Evolutionary conservation across 139 green algal species (phyloP), one percentile per base, ranked within the genome.

Genomic region (Chlamydomonas urium): DNA sequence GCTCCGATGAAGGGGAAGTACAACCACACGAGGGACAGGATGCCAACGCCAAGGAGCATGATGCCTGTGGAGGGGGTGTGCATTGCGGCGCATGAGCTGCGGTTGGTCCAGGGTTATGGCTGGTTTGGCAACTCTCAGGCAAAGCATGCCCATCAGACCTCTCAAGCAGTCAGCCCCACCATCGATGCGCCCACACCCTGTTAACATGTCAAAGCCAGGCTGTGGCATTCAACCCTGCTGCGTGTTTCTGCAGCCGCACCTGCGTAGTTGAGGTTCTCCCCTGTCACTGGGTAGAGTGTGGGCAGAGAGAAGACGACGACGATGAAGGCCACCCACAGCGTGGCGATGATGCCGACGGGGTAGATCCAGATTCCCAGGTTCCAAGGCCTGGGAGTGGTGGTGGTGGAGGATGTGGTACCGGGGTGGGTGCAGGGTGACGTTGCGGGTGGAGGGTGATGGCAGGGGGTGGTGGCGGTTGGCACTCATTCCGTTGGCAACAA

Each of bases 251-350:
- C n/a, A n/a, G n/a, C n/a, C n/a, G n/a, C n/a, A 75, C 74, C 66
- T 3, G 66, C 74, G 29, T 75, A 79, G 74, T 84, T 84, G 10
- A 84, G 38, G 48, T 80, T 81, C 6, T 73, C 36, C 4, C 28
- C 6, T 21, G 32, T 75, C 10, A 74, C 65, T 4, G 78, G 78
- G 57, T 79, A 76, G 33, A 65, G 57, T 2, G 56, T 84, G 0
- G 78, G 78, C 66, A 84, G 74, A 35, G 69, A 81, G 50, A 84
- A 84, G 2, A 84, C 65, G 19, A 84, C 78, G 6, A 69, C 35
- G 4, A 76, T 68, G 34, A 81, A 78, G 17, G 24, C 24, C 48
- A 76, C 65, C 70, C 74, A 84, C 24, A 75, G 31, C 3, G 65
- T 76, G 19, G 70, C 65, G 21, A 79, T 47, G 28, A 58, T 28